A percentile compares a stretch with the other conserved stretches of the same genome.
Evolutionary conservation across 768 basidiomycete genomes (phyloP).

Genomic region (Agaricus subrufescens): DNA sequence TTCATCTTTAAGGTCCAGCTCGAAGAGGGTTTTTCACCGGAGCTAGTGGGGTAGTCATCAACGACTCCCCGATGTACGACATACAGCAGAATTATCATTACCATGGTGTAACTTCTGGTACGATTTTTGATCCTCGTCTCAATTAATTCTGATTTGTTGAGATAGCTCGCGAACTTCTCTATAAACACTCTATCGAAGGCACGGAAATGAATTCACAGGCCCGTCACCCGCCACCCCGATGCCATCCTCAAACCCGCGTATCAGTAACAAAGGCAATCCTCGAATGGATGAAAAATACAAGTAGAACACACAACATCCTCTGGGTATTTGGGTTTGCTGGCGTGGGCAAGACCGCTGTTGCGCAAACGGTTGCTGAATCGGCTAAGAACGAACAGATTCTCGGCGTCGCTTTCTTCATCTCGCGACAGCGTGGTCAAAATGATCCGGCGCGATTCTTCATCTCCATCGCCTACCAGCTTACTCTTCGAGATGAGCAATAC

Average conservation of each 20-base stretch:
- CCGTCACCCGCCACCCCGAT: constrained; percentile 5
- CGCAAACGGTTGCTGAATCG: constrained; percentile 9
- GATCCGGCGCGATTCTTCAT: constrained; percentile 4
- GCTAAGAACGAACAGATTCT: background rate
- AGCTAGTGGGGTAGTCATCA: no score
- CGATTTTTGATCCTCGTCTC: background rate
- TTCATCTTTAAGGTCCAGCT: no score
- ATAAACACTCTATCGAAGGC: background rate
- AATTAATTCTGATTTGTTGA: background rate
- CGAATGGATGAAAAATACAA: background rate
- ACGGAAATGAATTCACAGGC: constrained; percentile 4
- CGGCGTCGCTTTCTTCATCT: constrained; percentile 12
- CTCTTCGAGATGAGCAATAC: background rate
- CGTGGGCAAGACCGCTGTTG: constrained; percentile 10
- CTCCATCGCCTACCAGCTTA: constrained; percentile 12
- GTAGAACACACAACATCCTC: background rate
- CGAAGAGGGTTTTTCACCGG: no score
- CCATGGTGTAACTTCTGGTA: background rate
- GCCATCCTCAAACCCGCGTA: constrained; percentile 6
- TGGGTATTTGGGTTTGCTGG: constrained; percentile 2
- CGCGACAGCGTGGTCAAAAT: constrained; percentile 1
- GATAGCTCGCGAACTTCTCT: background rate
- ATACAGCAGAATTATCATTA: background rate
- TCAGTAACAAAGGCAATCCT: background rate
- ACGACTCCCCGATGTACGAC: background rate